Evolutionary conservation across 2,329 filamentous ascomycete species (phyloP), one percentile per base, ranked within the genome.

Genomic region (Aspergillus tanneri): DNA sequence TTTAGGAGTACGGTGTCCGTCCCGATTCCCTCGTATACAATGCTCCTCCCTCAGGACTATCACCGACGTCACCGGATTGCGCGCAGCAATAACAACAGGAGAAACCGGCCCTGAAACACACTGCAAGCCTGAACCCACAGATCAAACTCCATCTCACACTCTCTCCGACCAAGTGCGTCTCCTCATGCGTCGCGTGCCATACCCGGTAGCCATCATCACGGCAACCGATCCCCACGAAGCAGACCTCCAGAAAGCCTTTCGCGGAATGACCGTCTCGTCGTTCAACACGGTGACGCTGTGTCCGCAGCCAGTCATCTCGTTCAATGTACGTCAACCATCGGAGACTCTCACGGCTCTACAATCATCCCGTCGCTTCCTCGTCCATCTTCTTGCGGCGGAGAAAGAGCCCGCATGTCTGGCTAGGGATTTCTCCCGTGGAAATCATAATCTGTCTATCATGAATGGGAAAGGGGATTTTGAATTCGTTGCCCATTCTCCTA

Each of bases 221-320:
- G 61, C 72, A 46, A 72, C 69, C 12, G 65, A 71, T 23, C 66
- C 69, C 27, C 58, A 59, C 23, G 56, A 57, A 14, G 53, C 52
- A n/a, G 18, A 28, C 39, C 32, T 55, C 38, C 49, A 61, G 19
- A 49, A 56, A 32, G 59, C 60, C 10, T 72, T 71, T 53, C 70
- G 73, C 27, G 80, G 76, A 34, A 79, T 82, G 56, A 83, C 80
- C 7, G 77, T 85, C 24, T 85, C 82, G 3, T 84, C 81, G 1
- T 78, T 85, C 64, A 82, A 70, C 51, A 81, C 80, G 3, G 78
- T 85, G 11, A 77, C 79, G 0, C 67, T 85, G 3, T 60, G 71
- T 23, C 82, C 82, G 1, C 54, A 62, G 1, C 79, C 82, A 0
- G 71, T 80, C n/a, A 71, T 85, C 21, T 81, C 79, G 1, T 85